These are phyloP conservation scores for Cymodocea nodosa DNA, from an alignment of 116 monocot species.

Conservation along the genomic window DNA sequence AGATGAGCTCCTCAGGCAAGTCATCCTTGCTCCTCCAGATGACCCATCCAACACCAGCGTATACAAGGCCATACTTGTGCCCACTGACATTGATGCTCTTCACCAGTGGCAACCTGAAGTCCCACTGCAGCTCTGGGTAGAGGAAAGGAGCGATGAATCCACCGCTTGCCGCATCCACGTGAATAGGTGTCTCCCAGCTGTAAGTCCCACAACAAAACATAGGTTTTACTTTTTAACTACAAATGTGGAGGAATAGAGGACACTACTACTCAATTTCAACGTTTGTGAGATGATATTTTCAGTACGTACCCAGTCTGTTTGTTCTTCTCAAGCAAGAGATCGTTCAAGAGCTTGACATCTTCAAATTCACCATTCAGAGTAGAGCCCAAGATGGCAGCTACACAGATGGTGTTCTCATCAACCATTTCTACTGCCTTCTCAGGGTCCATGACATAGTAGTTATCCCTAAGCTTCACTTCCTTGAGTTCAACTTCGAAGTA, in stretches of 20 bases:
- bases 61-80: slow-evolving; percentile 92
- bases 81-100: slow-evolving; percentile 96
- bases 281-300: too few relatives aligned
- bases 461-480: slow-evolving; percentile 79
- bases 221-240: too few relatives aligned
- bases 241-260: too few relatives aligned
- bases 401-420: slow-evolving; percentile 23
- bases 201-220: neutral
- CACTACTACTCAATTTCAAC: too few relatives aligned
- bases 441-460: slow-evolving; percentile 51
- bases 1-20: slow-evolving; percentile 85
- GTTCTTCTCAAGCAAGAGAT: slow-evolving; percentile 13
- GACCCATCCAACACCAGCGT: slow-evolving; percentile 79
- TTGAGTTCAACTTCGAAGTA: slow-evolving; percentile 90
- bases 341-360: slow-evolving; percentile 18
- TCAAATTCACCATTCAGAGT: slow-evolving; percentile 19
- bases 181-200: slow-evolving; percentile 91
- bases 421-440: slow-evolving; percentile 21
- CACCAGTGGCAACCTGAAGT: slow-evolving; percentile 73
- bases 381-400: slow-evolving; percentile 20
- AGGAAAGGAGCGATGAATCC: slow-evolving; percentile 91
- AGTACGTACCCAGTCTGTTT: slow-evolving; percentile 11
- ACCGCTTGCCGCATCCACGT: slow-evolving; percentile 90
- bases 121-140: slow-evolving; percentile 86
- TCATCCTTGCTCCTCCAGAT: slow-evolving; percentile 85